phyloP scores from a whole-genome alignment of 345 rosid species.

The Iberis pinnata region DNA sequence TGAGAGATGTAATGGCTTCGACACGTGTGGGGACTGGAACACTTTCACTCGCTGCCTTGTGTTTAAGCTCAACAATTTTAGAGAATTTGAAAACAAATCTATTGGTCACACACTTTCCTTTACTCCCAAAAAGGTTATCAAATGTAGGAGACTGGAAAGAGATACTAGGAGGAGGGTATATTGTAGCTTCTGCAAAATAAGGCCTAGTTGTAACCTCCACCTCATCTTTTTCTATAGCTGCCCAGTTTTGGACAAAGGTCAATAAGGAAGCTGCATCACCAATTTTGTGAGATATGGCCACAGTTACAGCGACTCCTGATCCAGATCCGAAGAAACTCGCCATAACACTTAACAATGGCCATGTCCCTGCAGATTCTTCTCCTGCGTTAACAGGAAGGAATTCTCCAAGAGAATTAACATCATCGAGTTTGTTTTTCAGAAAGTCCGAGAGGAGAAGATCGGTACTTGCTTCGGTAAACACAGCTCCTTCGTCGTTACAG shows the following conservation, averaged over 20 bases:
- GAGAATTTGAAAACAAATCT: slow-evolving; percentile 23
- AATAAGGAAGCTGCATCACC: slow-evolving; percentile 38
- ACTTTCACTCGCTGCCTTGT: slow-evolving; percentile 12
- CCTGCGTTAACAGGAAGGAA: not conserved
- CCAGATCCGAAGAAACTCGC: slow-evolving; percentile 35
- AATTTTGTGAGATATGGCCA: slow-evolving; percentile 36
- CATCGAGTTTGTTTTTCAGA: slow-evolving; percentile 1
- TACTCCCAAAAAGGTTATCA: too few species aligned
- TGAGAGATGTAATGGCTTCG: slow-evolving; percentile 27
- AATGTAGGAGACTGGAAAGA: not conserved
- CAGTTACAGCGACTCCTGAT: slow-evolving; percentile 34
- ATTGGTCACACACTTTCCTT: not conserved
- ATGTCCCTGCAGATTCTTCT: not conserved
- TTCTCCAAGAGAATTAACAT: not conserved
- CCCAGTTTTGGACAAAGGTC: slow-evolving; percentile 24
- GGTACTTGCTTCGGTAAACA: slow-evolving; percentile 30
- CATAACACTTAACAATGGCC: slow-evolving; percentile 11
- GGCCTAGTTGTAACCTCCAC: too few species aligned
- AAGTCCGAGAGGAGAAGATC: slow-evolving; percentile 24
- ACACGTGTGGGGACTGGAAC: slow-evolving; percentile 29
- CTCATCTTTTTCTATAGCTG: slow-evolving; percentile 1
- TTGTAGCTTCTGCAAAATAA: slow-evolving; percentile 9
- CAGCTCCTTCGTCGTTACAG: slow-evolving; percentile 38
- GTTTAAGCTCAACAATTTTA: slow-evolving; percentile 23
- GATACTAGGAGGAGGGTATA: slow-evolving; percentile 18